These are phyloP conservation scores for Blastobotrys illinoisensis DNA, from an alignment of 1,139 yeast genomes.

Conservation along the genomic window DNA sequence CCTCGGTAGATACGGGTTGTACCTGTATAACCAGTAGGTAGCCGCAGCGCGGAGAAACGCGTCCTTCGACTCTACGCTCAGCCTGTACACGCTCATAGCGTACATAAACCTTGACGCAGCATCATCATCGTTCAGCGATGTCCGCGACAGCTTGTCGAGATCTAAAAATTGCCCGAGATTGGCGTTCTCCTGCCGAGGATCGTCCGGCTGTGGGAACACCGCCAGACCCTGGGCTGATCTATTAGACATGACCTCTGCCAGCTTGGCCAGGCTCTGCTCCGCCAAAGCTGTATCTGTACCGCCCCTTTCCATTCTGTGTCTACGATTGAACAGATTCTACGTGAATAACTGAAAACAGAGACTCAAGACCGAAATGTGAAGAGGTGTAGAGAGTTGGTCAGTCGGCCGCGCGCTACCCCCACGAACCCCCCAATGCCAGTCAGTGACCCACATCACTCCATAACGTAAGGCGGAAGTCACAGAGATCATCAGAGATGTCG, in stretches of 20 bases:
- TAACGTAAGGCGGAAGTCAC: too few species aligned
- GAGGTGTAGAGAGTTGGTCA: background rate
- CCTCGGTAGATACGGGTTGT: background rate
- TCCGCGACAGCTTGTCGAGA: background rate
- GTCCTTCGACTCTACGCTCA: background rate
- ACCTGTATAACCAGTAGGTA: background rate
- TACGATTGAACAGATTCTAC: background rate
- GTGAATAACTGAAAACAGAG: background rate
- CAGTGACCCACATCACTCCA: too few species aligned
- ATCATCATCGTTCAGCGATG: background rate
- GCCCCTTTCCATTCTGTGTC: background rate
- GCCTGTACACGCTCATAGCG: background rate
- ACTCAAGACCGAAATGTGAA: too few species aligned
- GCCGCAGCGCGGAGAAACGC: background rate
- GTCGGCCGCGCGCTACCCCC: background rate
- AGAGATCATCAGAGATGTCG: too few species aligned
- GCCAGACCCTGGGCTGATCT: background rate
- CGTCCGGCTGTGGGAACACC: background rate
- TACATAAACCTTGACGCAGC: background rate
- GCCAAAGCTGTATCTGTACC: background rate
- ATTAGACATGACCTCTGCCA: background rate
- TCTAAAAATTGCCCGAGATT: background rate
- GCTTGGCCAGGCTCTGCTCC: background rate
- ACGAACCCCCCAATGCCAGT: too few species aligned
- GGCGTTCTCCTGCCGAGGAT: background rate